Evolutionary conservation across 495 filamentous ascomycete species (phyloP), one percentile per base, ranked within the genome.

Genomic region (Xylaria castorea): DNA sequence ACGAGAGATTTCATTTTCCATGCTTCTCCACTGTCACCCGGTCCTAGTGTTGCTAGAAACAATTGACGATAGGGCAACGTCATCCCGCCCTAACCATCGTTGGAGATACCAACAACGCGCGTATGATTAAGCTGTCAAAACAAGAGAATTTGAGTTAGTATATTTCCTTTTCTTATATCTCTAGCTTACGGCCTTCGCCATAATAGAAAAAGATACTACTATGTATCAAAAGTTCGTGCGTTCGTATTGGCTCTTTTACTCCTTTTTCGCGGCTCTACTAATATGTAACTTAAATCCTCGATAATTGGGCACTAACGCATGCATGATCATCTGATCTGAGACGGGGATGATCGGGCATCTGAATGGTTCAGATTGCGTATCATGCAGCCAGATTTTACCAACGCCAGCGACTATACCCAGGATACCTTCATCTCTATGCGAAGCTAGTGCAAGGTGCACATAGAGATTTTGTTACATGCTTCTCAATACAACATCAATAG

Each of bases 271-370:
- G 38, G 40, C 40, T 66, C 38, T 38, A 38, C 20, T 42, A 20
- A 22, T 6, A 44, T 36, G 50, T 36, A 1, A 22, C n/a, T 42
- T 12, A 8, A 55, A 48, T 30, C 57, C 64, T 44, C 44, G 66
- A 40, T 57, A 22, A 32, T 18, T 27, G 34, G 66, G 36, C 34
- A 12, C 66, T 68, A 68, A 55, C 36, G 66, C 46, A 67, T 55
- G 36, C 22, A 68, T 57, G 66, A 68, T 68, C 64, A 51, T 66
- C 64, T 66, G 64, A 66, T 66, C 64, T 66, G 30, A 66, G 64
- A 38, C 38, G 30, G 64, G 44, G 38, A 48, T 53, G 64, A 66
- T 53, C 44, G 64, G 32, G 44, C 22, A 46, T 53, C 44, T 32
- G 30, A 9, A 66, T 50, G 25, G 40, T 20, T 22, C 7, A 51